Conservation (phyloP, 192 early-diverging fungal genomes). For the Dissophora globulifera region DNA sequence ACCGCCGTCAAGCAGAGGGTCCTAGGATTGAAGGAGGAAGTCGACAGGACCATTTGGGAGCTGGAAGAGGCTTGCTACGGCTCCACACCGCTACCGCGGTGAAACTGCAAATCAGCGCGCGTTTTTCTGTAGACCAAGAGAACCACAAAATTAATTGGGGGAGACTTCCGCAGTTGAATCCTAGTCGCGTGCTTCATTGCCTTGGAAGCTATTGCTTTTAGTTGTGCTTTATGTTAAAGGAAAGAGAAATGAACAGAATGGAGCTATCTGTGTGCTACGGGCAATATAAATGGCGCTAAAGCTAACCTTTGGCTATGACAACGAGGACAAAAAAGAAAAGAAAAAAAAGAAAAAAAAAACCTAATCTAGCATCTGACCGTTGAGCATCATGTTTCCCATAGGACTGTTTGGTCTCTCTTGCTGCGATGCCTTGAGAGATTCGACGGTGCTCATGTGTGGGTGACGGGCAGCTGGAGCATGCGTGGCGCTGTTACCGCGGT, state of each 20-base stretch:
- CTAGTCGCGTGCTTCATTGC: too few relatives aligned
- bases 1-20: slow-evolving; percentile 55
- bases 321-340: too few relatives aligned
- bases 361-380: slow-evolving; percentile 47
- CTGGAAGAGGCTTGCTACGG: slow-evolving; percentile 59
- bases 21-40: slow-evolving; percentile 52
- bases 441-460: neutral
- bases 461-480: neutral
- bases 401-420: slow-evolving; percentile 26
- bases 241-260: too few relatives aligned
- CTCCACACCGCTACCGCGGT: neutral
- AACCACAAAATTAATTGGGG: too few relatives aligned
- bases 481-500: neutral
- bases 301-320: too few relatives aligned
- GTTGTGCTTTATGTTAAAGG: too few relatives aligned
- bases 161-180: too few relatives aligned
- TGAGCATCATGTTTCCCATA: slow-evolving; percentile 48
- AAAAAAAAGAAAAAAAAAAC: neutral
- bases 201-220: too few relatives aligned
- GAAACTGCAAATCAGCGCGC: too few relatives aligned
- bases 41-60: slow-evolving; percentile 59
- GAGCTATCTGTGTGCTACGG: too few relatives aligned
- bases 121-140: too few relatives aligned
- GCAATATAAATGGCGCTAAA: neutral
- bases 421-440: slow-evolving; percentile 4